Base-by-base conservation (phyloP, 2,329 filamentous ascomycete genomes). In the Sordariomycetes sp. region DNA sequence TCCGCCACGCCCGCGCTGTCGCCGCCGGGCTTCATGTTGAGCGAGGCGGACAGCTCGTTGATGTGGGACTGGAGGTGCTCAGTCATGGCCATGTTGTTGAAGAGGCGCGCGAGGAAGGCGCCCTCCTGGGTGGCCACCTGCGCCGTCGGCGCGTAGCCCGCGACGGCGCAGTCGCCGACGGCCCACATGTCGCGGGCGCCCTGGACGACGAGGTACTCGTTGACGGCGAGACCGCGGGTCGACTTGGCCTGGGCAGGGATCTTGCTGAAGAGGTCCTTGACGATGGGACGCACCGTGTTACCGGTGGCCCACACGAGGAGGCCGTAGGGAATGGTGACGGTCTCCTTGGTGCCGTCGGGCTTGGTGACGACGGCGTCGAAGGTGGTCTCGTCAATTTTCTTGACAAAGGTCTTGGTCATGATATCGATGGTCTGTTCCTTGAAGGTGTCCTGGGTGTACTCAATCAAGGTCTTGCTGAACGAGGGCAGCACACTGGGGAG, bases 11-110 rank as follows among this genome's bases (percentile, higher is more conserved):
- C 84, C 57, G 89, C 84, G n/a, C 85, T 79, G 65, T 85, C 83
- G 51, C 32, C 55, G 60, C 78, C 79, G 45, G 79, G 78, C 69
- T 79, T 71, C 52, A 85, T 68, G 72, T 85, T 85, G 59, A 86
- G 70, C 62, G 71, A 74, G 57, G 76, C 71, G 72, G 80, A 84
- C 20, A 97, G 82, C 57, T 84, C 75, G 61, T 81, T 76, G 58
- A 99, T 82, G 67, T 91, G 82, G 39, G 71, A 64, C 76, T 97
- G 90, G 62, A 96, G 84, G 55, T 79, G 76, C 67, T 95, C 86
- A 2, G 90, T 95, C 81, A 91, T 95, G 70, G 91, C 94, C 89
- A 97, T 96, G 73, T 94, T 95, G 80, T 99, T 99, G 80, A 99
- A 96, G 60, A 99, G 84, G 62, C 89, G 85, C 48, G 90, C 94